phyloP scores from a whole-genome alignment of 1,284 basidiomycete genomes.

The Sporisorium exsertum region DNA sequence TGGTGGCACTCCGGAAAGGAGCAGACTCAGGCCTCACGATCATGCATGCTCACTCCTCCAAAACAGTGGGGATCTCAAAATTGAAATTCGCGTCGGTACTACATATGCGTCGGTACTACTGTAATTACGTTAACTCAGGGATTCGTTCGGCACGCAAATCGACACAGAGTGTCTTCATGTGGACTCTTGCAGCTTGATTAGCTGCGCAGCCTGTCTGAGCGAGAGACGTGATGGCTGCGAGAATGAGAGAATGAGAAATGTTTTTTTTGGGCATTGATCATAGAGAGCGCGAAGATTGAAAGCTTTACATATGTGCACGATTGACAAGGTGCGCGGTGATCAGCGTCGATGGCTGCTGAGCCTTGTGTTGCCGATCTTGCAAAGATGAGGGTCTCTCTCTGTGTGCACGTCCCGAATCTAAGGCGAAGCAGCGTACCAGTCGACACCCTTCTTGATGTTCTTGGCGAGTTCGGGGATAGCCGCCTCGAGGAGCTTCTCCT shows the following conservation, averaged over 20 bases:
- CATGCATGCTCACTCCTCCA: too few relatives aligned
- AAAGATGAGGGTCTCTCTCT: not conserved
- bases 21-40: not conserved
- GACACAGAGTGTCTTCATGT: too few relatives aligned
- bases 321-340: too few relatives aligned
- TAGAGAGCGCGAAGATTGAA: not conserved
- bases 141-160: not conserved
- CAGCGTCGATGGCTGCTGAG: too few relatives aligned
- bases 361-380: too few relatives aligned
- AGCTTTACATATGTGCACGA: too few relatives aligned
- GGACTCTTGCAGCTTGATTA: too few relatives aligned
- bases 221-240: not conserved
- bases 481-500: slow-evolving; percentile 69
- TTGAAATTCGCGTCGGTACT: too few relatives aligned
- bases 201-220: too few relatives aligned
- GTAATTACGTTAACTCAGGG: too few relatives aligned
- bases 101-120: too few relatives aligned
- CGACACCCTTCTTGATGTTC: slow-evolving; percentile 69
- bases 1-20: not conserved
- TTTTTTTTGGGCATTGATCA: not conserved
- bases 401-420: slow-evolving; percentile 27
- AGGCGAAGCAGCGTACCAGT: slow-evolving; percentile 62
- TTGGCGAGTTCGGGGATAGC: slow-evolving; percentile 67
- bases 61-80: too few relatives aligned
- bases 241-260: not conserved